These are phyloP conservation scores for Pseudogymnoascus sp. DNA, from an alignment of 2,329 filamentous ascomycete genomes.

Conservation along the genomic window DNA sequence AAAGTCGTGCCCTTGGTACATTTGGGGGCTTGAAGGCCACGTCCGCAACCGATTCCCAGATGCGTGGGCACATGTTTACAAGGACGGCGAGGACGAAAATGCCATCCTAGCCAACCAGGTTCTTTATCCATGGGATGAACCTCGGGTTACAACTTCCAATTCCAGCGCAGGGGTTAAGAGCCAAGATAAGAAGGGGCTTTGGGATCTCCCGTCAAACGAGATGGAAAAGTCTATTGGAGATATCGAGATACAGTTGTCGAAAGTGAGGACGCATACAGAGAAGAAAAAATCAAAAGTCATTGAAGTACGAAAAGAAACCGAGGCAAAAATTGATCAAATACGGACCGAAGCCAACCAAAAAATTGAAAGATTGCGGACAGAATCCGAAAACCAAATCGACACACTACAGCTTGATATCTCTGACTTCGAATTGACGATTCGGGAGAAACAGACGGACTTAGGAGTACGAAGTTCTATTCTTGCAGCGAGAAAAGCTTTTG, in stretches of 20 bases:
- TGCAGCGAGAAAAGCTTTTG: not conserved
- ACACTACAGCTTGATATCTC: not conserved
- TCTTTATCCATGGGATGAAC: not conserved
- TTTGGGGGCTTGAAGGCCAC: not conserved
- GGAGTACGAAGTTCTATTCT: not conserved
- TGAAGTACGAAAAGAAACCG: not conserved
- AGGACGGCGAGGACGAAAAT: not conserved
- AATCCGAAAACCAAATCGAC: no score
- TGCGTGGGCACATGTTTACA: not conserved
- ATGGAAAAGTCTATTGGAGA: not conserved
- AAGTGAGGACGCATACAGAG: no score
- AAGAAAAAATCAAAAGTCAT: not conserved
- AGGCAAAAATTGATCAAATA: no score
- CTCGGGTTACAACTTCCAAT: not conserved
- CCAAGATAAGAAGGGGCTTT: not conserved
- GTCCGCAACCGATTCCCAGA: not conserved
- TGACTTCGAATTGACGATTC: not conserved
- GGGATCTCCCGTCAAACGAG: not conserved
- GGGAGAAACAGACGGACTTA: not conserved
- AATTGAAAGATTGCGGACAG: no score
- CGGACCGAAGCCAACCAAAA: no score
- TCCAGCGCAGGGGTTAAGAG: not conserved
- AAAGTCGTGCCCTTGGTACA: not conserved
- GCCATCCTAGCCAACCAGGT: not conserved
- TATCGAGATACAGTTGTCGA: not conserved